phyloP scores from a whole-genome alignment of 768 basidiomycete genomes.

The Boletus sp. region DNA sequence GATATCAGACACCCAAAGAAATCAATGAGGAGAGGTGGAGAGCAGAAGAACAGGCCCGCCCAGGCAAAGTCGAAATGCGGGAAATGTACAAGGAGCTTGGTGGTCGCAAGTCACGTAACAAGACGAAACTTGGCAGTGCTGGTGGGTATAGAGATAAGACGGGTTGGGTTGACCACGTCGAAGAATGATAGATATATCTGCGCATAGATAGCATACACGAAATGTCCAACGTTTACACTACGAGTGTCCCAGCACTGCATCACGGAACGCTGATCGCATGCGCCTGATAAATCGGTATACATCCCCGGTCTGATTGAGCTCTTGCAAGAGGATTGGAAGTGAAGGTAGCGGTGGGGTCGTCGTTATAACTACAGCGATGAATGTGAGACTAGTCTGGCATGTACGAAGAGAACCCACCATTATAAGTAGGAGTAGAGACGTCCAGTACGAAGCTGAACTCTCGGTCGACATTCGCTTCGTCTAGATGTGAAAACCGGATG shows the following conservation, averaged over 20 bases:
- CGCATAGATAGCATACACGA: neutral
- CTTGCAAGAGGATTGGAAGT: slow-evolving; percentile 65
- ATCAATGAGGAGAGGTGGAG: slow-evolving; percentile 72
- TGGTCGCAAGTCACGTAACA: slow-evolving; percentile 75
- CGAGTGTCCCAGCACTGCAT: slow-evolving; percentile 9
- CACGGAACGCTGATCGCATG: slow-evolving; percentile 56
- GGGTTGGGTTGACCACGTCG: slow-evolving; percentile 58
- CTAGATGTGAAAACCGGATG: slow-evolving; percentile 68
- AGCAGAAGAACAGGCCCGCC: slow-evolving; percentile 53
- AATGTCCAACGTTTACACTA: neutral
- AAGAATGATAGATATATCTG: slow-evolving; percentile 15
- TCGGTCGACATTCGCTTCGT: slow-evolving; percentile 51
- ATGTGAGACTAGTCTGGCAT: neutral
- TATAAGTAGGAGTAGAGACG: slow-evolving; percentile 57
- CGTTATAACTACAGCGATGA: slow-evolving; percentile 60
- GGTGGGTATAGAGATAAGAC: slow-evolving; percentile 72
- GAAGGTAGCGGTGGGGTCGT: slow-evolving; percentile 68
- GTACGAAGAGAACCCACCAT: slow-evolving; percentile 46
- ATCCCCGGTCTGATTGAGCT: slow-evolving; percentile 68
- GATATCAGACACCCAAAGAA: slow-evolving; percentile 78
- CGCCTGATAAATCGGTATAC: slow-evolving; percentile 69
- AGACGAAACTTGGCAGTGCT: slow-evolving; percentile 69
- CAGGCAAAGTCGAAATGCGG: slow-evolving; percentile 83
- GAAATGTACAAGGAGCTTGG: slow-evolving; percentile 90
- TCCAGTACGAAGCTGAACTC: slow-evolving; percentile 81